Base-by-base conservation (phyloP, 306 rosid genomes). In the Vigna angularis region DNA sequence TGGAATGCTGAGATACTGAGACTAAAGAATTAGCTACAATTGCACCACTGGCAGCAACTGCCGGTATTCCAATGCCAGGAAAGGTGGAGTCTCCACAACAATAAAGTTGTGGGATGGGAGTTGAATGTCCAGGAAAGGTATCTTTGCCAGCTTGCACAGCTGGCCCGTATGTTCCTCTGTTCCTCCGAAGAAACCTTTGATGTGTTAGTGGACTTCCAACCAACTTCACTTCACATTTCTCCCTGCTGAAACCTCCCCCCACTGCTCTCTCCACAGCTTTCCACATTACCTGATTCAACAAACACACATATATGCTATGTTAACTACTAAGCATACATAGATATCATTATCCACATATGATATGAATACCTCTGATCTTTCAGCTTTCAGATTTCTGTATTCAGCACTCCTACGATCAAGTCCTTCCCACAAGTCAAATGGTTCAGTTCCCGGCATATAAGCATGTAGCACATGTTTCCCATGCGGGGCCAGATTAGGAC, bases 21-120 rank as follows among this genome's bases (percentile, higher is more conserved):
- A 94, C 97, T 15, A 94, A 71, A 10, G 97, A 92, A 76, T 94
- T 90, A 68, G 97, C 98, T 16, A 94, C 98, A 45, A 92, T 90
- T 66, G 98, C 97, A 18, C 98, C 98, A 75, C 98, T 92, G 12
- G 98, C 97, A 68, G 98, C 97, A 53, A 94, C 97, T 9, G 98
- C 98, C 13, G 98, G 97, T 80, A 94, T 97, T 65, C 98, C 97
- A 75, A 94, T 94, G 80, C 98, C 98, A 2, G 97, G 98, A 77
- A 92, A 94, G 58, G 97, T 94, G 58, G 98, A 94, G 69, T 94
- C 98, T 66, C 98, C 98, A 61, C 97, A 92, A 55, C 98, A 89
- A 55, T 75, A 94, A 49, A 94, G 95, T 20, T 85, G 93, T 28
- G 93, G 84, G 48, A 91, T 86, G 14, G 97, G 88, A 26, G 90